Conservation (phyloP, 1,284 basidiomycete species). For the Peniophora sp. region DNA sequence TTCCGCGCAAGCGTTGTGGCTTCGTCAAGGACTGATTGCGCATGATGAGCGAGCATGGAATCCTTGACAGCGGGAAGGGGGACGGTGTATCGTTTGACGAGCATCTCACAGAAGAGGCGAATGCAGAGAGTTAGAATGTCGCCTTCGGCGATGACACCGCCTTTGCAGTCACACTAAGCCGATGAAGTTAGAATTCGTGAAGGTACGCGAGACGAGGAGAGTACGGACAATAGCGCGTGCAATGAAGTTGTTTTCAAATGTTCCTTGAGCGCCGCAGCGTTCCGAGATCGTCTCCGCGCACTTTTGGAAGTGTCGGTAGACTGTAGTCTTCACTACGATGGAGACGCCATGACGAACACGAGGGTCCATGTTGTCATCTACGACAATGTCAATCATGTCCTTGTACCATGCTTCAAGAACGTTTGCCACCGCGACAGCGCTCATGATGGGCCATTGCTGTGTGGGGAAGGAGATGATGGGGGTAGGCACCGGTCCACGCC, state of each 20-base stretch:
- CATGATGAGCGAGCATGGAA: conserved; percentile 27
- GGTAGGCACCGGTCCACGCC: conserved; percentile 10
- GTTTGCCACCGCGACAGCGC: conserved; percentile 30
- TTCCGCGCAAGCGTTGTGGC: conserved; percentile 12
- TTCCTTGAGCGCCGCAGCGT: conserved; percentile 41
- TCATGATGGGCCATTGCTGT: conserved; percentile 37
- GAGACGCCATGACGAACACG: conserved; percentile 32
- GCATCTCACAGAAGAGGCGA: conserved; percentile 23
- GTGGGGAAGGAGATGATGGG: conserved; percentile 41
- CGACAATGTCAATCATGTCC: conserved; percentile 22
- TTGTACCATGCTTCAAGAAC: conserved; percentile 29
- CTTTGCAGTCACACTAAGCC: conserved; percentile 18
- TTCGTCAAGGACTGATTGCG: conserved; percentile 25
- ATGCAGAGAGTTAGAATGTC: conserved; percentile 32
- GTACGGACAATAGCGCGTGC: conserved; percentile 27
- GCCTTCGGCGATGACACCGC: conserved; percentile 35
- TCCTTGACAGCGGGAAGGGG: conserved; percentile 17
- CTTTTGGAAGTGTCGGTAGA: conserved; percentile 24
- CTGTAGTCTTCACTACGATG: conserved; percentile 30
- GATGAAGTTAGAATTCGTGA: too few relatives aligned
- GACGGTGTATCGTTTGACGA: conserved; percentile 22
- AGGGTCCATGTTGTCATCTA: conserved; percentile 18
- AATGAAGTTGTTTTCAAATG: conserved; percentile 36
- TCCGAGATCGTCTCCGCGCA: conserved; percentile 28
- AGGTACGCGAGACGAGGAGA: too few relatives aligned